Conservation (phyloP, 208 protist genomes). For the Crithidia mellificae region DNA sequence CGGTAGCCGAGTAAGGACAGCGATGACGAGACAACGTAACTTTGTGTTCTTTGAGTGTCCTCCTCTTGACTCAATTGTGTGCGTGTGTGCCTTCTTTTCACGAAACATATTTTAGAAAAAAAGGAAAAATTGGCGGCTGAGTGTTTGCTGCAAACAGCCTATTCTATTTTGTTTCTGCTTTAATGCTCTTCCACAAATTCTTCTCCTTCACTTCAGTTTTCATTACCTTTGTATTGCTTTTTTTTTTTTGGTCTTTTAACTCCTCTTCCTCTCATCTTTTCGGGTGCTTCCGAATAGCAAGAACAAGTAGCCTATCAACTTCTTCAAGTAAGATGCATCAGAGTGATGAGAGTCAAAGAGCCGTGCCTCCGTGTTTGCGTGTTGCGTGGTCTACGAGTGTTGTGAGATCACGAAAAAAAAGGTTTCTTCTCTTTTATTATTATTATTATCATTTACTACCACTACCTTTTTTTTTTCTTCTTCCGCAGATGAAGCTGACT, state of each 20-base stretch:
- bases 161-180: too few species aligned
- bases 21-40: too few species aligned
- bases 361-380: not conserved
- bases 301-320: slow-evolving; percentile 24
- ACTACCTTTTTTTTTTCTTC: not conserved
- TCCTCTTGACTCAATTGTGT: too few species aligned
- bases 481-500: too few species aligned
- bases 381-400: not conserved
- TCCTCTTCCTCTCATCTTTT: not conserved
- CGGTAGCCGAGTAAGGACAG: not conserved
- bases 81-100: too few species aligned
- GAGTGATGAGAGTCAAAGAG: not conserved
- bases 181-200: too few species aligned
- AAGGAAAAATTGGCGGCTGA: too few species aligned
- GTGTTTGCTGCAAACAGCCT: not conserved
- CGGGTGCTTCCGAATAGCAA: slow-evolving; percentile 13
- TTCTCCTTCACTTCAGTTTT: not conserved
- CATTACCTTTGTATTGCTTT: not conserved
- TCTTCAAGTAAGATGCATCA: slow-evolving; percentile 8
- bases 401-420: not conserved
- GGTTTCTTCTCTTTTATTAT: not conserved
- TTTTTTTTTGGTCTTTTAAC: not conserved
- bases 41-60: too few species aligned
- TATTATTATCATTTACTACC: too few species aligned
- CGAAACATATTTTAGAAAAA: too few species aligned